Base-by-base conservation (phyloP, 352 stramenopile species). In the Globisporangium takayamanum region DNA sequence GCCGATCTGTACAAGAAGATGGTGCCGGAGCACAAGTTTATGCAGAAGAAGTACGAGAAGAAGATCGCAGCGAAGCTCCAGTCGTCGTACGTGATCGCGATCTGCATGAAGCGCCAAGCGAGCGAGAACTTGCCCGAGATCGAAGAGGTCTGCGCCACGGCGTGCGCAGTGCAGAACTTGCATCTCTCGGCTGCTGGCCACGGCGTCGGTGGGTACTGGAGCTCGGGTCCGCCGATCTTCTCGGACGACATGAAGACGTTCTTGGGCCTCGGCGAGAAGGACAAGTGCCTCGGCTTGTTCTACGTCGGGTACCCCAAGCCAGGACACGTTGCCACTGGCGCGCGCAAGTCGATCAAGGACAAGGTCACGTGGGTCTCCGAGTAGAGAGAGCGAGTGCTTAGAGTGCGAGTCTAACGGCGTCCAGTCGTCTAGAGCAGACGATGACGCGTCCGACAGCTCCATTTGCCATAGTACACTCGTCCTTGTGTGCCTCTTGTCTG, bases 21-120 rank as follows among this genome's bases (percentile, higher is more conserved):
- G 50, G 72, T 82, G 18, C 82, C 85, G 0, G 68, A 64, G 1
- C 70, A 87, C 57, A 87, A 86, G 59, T 92, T 92, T 53, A 60
- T 89, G 25, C 65, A 86, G 57, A 80, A 76, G 50, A 92, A 92
- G 60, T 87, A 88, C 60, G 70, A 89, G 57, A 93, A 91, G 68
- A 87, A 88, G 55, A 59, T 90, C 49, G 65, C 78, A 48, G 87
- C 78, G 60, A 93, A 89, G 68, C 70, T 67, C 22, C 57, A 69
- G 39, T 79, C 81, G 26, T 91, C 80, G 53, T 76, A 89, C 65
- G 82, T 92, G 25, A 85, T 94, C 56, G 83, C 85, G 54, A 91
- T 94, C 59, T 88, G 79, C 71, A 87, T 94, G 76, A 88, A 94
- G 76, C 85, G 85, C 59, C 85, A 94, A 60, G 73, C 82, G 55